These are phyloP conservation scores for Pseudozyma tsukubaensis DNA, from an alignment of 1,284 basidiomycete species.

Conservation along the genomic window DNA sequence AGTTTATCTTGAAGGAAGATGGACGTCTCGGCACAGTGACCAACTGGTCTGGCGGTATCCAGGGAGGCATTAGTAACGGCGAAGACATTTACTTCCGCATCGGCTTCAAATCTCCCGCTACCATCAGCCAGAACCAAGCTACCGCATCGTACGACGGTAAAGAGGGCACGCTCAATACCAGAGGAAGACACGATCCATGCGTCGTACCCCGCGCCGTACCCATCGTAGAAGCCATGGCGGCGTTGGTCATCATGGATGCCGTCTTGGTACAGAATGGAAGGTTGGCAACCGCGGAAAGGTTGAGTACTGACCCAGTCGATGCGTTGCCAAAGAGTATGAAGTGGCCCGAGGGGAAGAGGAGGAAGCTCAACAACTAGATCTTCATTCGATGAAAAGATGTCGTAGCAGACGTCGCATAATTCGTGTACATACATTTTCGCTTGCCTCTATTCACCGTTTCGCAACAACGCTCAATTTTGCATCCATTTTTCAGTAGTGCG, in stretches of 20 bases:
- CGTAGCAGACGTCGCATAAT: not conserved
- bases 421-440: not conserved
- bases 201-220: constrained; percentile 95
- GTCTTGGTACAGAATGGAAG: constrained; percentile 62
- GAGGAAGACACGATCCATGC: constrained; percentile 96
- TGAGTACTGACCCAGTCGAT: constrained; percentile 41
- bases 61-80: constrained; percentile 97
- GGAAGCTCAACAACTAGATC: constrained; percentile 15
- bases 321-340: constrained; percentile 63
- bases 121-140: constrained; percentile 89
- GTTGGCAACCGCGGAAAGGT: constrained; percentile 25
- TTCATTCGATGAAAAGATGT: not conserved
- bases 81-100: constrained; percentile 98
- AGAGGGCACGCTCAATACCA: constrained; percentile 84
- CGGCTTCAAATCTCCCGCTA: constrained; percentile 98
- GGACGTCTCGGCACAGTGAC: constrained; percentile 84
- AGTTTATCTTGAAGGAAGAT: constrained; percentile 79
- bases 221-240: constrained; percentile 98
- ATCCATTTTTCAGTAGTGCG: too few relatives aligned
- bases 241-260: constrained; percentile 89
- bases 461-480: too few relatives aligned
- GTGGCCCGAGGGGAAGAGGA: constrained; percentile 38
- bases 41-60: constrained; percentile 97
- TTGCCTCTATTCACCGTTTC: too few relatives aligned
- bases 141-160: constrained; percentile 95